phyloP scores from a whole-genome alignment of 371 early-diverging fungal species.

The Fennellomyces sp. region DNA sequence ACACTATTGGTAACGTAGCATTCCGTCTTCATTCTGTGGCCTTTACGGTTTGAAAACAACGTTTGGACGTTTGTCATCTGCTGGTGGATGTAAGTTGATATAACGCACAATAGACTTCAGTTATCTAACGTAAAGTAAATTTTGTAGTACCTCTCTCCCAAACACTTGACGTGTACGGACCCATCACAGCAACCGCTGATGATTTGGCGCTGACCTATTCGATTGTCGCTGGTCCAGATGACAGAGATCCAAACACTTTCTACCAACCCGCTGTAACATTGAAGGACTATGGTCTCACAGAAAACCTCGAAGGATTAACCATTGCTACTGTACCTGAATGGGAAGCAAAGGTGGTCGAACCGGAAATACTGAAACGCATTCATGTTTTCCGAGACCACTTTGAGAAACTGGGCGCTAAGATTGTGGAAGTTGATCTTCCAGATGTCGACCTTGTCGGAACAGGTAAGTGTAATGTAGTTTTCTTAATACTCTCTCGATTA shows the following conservation, averaged over 20 bases:
- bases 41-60: slow-evolving; percentile 78
- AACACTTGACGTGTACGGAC: no score
- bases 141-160: no score
- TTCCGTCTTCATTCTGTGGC: slow-evolving; percentile 75
- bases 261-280: no score
- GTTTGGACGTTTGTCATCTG: slow-evolving; percentile 59
- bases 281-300: no score
- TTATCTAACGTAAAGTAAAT: no score
- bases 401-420: slow-evolving; percentile 61
- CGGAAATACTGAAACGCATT: no score
- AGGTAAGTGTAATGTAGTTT: slow-evolving; percentile 18
- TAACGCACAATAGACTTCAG: no score
- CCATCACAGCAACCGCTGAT: no score
- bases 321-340: slow-evolving; percentile 25
- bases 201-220: no score
- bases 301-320: slow-evolving; percentile 24
- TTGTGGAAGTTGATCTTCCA: slow-evolving; percentile 70
- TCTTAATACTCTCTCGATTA: neutral
- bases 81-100: slow-evolving; percentile 50
- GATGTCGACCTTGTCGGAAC: slow-evolving; percentile 53
- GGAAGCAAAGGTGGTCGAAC: slow-evolving; percentile 5
- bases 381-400: no score
- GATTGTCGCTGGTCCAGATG: no score
- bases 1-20: slow-evolving; percentile 26
- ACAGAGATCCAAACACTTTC: no score